Conservation (phyloP, 208 protist species). For the Leishmania tropica region DNA sequence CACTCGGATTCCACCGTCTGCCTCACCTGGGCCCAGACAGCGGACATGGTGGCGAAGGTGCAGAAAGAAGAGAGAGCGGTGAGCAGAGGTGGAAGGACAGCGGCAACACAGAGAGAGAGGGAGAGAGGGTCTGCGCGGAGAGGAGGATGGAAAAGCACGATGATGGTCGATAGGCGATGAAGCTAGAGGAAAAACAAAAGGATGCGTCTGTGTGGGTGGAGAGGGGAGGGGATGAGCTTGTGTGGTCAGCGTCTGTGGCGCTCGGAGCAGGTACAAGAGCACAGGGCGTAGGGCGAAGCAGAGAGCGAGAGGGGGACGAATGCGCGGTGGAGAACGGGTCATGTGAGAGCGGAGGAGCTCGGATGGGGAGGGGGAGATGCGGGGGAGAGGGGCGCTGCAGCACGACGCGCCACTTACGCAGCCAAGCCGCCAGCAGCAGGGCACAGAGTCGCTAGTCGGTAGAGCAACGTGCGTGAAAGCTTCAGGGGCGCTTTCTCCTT, state of each 20-base stretch:
- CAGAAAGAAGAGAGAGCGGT: slow-evolving; percentile 2
- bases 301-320: neutral
- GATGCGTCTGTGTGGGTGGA: neutral
- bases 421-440: too few species aligned
- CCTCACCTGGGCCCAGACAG: slow-evolving; percentile 61
- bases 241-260: neutral
- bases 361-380: neutral
- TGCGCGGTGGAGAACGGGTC: neutral
- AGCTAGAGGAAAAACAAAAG: neutral
- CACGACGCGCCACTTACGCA: neutral
- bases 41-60: slow-evolving; percentile 4
- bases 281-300: too few species aligned
- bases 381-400: neutral
- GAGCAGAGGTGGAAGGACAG: neutral
- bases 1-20: slow-evolving; percentile 69
- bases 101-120: neutral
- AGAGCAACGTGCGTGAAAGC: neutral
- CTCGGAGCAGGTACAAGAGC: too few species aligned
- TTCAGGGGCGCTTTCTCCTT: neutral
- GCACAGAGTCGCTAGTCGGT: neutral
- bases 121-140: neutral
- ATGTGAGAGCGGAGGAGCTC: neutral
- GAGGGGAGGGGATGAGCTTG: neutral
- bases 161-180: neutral
- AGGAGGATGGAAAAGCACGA: neutral